A percentile compares a stretch with the other conserved stretches of the same genome.
phyloP scores from a whole-genome alignment of 371 early-diverging fungal species.

The Zychaea mexicana region DNA sequence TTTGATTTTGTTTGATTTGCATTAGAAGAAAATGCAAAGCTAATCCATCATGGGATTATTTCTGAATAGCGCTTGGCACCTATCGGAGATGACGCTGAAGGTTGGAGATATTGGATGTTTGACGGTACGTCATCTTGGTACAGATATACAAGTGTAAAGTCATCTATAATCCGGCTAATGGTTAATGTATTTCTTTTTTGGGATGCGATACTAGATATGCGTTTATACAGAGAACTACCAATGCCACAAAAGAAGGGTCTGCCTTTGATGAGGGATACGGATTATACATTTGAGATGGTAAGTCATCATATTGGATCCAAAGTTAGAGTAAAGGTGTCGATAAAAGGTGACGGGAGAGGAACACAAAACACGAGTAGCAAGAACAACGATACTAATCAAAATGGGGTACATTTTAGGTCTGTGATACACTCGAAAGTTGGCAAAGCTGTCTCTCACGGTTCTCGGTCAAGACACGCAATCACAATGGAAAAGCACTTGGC shows the following conservation, averaged over 20 bases:
- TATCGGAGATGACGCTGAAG: slow-evolving; percentile 1
- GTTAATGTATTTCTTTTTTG: too few species aligned
- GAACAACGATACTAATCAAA: background rate
- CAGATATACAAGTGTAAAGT: too few species aligned
- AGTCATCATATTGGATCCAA: background rate
- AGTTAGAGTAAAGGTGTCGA: too few species aligned
- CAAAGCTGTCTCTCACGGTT: background rate
- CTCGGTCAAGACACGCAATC: background rate
- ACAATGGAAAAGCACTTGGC: slow-evolving; percentile 1
- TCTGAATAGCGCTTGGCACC: slow-evolving; percentile 1
- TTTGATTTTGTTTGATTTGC: background rate
- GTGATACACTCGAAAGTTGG: slow-evolving; percentile 3
- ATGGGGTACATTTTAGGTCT: background rate
- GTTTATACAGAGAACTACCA: slow-evolving; percentile 6
- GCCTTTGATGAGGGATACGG: background rate
- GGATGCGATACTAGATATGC: background rate
- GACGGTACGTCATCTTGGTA: background rate
- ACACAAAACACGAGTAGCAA: background rate
- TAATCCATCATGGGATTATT: too few species aligned
- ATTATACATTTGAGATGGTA: slow-evolving; percentile 11
- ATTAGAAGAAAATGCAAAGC: too few species aligned
- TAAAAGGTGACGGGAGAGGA: too few species aligned
- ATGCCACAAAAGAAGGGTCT: slow-evolving; percentile 1
- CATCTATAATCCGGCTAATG: too few species aligned
- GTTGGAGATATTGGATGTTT: slow-evolving; percentile 10